A percentile compares a stretch with the other conserved stretches of the same genome.
These are phyloP conservation scores for Lantana camara DNA, from an alignment of 257 asterid species.

Conservation along the genomic window DNA sequence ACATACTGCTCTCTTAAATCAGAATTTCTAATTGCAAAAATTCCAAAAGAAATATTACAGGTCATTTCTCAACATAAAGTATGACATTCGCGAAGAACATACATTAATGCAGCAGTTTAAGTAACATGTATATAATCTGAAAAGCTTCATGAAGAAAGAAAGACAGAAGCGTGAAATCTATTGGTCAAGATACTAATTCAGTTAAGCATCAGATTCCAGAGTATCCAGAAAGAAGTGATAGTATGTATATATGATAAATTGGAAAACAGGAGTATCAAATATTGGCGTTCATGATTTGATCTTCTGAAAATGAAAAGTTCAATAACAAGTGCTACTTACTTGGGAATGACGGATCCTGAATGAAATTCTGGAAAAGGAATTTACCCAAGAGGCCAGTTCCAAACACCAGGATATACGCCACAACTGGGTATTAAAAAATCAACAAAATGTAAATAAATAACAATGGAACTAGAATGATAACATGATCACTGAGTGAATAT, in stretches of 20 bases:
- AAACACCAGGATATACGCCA: conserved; percentile 83
- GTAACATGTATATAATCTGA: neutral
- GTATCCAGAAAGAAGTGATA: too few species aligned
- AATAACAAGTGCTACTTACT: conserved; percentile 54
- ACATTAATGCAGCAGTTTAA: neutral
- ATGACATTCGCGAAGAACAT: neutral
- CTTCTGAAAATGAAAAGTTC: neutral
- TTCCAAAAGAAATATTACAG: conserved; percentile 3
- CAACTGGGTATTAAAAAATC: conserved; percentile 54
- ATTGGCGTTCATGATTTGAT: neutral
- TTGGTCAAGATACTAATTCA: neutral
- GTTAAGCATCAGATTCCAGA: neutral
- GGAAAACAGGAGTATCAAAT: neutral
- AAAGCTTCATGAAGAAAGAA: conserved; percentile 5
- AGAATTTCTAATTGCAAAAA: neutral
- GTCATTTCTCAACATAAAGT: neutral
- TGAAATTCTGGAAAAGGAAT: conserved; percentile 84
- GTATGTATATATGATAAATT: neutral
- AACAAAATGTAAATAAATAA: conserved; percentile 8
- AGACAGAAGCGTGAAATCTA: neutral
- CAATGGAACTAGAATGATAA: neutral
- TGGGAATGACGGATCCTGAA: conserved; percentile 84
- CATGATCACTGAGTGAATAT: neutral
- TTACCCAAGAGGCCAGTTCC: conserved; percentile 89
- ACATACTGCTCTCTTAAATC: neutral